Conservation (phyloP, 768 basidiomycete genomes). For the Rhizopogon vulgaris region DNA sequence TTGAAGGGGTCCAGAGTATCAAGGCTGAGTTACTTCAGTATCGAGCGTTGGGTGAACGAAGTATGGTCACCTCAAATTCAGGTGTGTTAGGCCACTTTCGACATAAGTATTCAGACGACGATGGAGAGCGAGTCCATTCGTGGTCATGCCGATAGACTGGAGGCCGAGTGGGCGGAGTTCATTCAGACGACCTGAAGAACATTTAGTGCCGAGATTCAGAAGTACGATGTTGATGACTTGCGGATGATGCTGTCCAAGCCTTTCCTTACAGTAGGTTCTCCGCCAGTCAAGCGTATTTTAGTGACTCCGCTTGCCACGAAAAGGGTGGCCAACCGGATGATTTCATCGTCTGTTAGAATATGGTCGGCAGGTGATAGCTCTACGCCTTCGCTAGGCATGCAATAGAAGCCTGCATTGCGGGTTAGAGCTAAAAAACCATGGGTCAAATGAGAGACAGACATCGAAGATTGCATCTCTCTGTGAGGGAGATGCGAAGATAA, state of each 20-base stretch:
- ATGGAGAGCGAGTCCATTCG: constrained; percentile 73
- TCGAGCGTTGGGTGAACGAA: neutral
- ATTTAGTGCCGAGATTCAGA: constrained; percentile 4
- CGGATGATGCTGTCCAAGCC: constrained; percentile 66
- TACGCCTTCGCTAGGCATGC: constrained; percentile 81
- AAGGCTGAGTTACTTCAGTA: constrained; percentile 38
- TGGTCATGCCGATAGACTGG: constrained; percentile 78
- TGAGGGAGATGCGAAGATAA: constrained; percentile 84
- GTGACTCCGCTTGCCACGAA: constrained; percentile 81
- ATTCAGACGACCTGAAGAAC: constrained; percentile 48
- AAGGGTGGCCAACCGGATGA: constrained; percentile 63
- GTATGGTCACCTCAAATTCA: constrained; percentile 54
- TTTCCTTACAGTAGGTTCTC: constrained; percentile 82
- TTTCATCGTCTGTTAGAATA: constrained; percentile 70
- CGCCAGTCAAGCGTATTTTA: constrained; percentile 85
- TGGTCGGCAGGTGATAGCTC: constrained; percentile 64
- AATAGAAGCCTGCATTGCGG: constrained; percentile 67
- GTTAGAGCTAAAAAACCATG: neutral
- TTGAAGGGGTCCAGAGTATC: constrained; percentile 84
- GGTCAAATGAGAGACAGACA: constrained; percentile 38
- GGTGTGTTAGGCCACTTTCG: constrained; percentile 67
- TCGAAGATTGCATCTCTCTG: constrained; percentile 83
- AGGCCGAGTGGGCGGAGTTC: constrained; percentile 56
- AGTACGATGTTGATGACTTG: constrained; percentile 23
- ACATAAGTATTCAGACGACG: constrained; percentile 66